Conservation (phyloP, 352 stramenopile species). For the Phytophthora sp. region DNA sequence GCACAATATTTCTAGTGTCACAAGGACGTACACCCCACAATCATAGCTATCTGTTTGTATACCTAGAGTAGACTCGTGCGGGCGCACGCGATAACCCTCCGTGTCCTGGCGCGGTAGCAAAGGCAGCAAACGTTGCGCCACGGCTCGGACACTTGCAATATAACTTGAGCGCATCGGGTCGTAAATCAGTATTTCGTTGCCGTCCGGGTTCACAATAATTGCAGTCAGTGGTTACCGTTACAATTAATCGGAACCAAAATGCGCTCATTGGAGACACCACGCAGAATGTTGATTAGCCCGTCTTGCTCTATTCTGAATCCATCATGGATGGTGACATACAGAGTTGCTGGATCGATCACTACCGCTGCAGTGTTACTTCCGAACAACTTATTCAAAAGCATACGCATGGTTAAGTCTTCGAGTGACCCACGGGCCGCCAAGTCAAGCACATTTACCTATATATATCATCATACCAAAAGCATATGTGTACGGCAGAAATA, state of each 20-base stretch:
- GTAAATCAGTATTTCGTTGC: neutral
- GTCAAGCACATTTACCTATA: neutral
- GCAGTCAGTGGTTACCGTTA: neutral
- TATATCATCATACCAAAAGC: no score
- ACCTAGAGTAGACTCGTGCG: neutral
- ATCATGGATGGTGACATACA: no score
- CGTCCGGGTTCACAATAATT: neutral
- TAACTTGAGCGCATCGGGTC: neutral
- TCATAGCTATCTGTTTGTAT: neutral
- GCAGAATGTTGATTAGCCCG: no score
- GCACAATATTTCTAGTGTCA: neutral
- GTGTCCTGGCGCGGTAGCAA: neutral
- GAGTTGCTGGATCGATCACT: neutral
- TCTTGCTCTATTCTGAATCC: no score
- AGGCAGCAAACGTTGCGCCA: neutral
- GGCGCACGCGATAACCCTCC: neutral
- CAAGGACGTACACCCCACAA: neutral
- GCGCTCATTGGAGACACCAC: neutral
- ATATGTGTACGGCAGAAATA: no score
- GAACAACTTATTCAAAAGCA: neutral
- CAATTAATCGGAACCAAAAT: neutral
- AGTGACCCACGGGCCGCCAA: neutral
- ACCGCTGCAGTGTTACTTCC: neutral
- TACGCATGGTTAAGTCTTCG: neutral
- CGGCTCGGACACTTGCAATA: neutral